Evolutionary conservation across 1,284 basidiomycete species (phyloP), one percentile per base, ranked within the genome.

Genomic region (Cutaneotrichosporon arboriforme): DNA sequence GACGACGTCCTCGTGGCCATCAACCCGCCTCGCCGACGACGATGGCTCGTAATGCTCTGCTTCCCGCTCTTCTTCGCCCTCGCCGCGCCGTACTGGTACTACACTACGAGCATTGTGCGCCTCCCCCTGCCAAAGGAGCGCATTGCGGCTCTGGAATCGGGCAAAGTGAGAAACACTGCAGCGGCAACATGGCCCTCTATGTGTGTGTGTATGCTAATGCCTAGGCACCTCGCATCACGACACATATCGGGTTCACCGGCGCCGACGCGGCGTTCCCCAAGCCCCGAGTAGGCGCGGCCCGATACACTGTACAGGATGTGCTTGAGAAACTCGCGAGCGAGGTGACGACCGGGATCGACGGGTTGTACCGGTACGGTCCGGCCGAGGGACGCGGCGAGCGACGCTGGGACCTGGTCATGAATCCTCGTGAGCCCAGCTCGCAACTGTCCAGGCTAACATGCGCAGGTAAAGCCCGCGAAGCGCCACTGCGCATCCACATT

Each of bases 81-180:
- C 8, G 84, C 84, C 1, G 54, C 89, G 17, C 91, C 91, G 4
- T 79, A 88, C 42, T 96, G 91, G 91, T 94, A 88, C 88, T 79
- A 78, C 43, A 85, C 87, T 20, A 94, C 91, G 3, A 87, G 86
- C 57, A 91, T 94, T 37, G 81, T 90, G 68, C 81, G 90, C 26
- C 79, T 87, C 14, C 77, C 84, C 0, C 75, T 94, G 15, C 89
- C 90, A 2, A 77, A 78, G n/a, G 72, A 75, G 50, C 80, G 81
- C 36, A 84, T 91, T 26, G 71, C 74, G 39, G 76, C 55, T 7
- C 50, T 70, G n/a, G 67, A 64, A 42, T 45, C 8, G n/a, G 39
- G 48, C 17, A 39, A 54, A 34, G 69, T n/a, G n/a, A n/a, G n/a
- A n/a, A n/a, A 41, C 39, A 4, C 17, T 18, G 39, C n/a, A 12